Evolutionary conservation across 1,284 basidiomycete genomes (phyloP).

Genomic region (Moniliophthora roreri): DNA sequence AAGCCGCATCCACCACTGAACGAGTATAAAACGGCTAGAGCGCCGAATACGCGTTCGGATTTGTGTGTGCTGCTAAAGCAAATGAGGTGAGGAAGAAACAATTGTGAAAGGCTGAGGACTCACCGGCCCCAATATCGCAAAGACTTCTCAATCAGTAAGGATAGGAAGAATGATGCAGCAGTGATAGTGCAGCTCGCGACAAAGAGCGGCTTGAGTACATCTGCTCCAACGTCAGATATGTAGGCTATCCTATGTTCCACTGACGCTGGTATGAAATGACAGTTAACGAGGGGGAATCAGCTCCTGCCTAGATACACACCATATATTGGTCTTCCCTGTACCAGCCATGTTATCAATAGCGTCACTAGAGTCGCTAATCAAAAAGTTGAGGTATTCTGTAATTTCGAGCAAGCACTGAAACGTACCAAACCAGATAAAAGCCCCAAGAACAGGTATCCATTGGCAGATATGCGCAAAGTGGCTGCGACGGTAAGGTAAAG

Average conservation of each 20-base stretch:
- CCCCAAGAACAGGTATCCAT: slow-evolving; percentile 60
- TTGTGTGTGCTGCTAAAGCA: slow-evolving; percentile 49
- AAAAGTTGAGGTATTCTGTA: no score
- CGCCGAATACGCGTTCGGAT: slow-evolving; percentile 52
- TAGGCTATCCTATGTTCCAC: slow-evolving; percentile 60
- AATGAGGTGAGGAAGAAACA: neutral
- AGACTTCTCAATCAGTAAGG: slow-evolving; percentile 58
- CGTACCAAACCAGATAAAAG: slow-evolving; percentile 66
- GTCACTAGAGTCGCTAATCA: slow-evolving; percentile 56
- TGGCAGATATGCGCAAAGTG: slow-evolving; percentile 64
- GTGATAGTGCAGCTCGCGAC: slow-evolving; percentile 61
- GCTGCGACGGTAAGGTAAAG: slow-evolving; percentile 31
- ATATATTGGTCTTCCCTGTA: slow-evolving; percentile 47
- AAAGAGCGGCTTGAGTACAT: slow-evolving; percentile 71
- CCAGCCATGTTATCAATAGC: slow-evolving; percentile 68
- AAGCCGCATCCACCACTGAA: slow-evolving; percentile 58
- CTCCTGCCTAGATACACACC: slow-evolving; percentile 16
- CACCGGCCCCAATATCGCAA: slow-evolving; percentile 63
- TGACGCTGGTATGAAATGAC: slow-evolving; percentile 20
- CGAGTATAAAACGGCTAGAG: slow-evolving; percentile 57
- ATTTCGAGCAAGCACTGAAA: no score
- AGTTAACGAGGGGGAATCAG: no score
- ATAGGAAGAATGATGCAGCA: slow-evolving; percentile 57
- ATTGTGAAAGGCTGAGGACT: no score
- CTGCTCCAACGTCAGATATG: slow-evolving; percentile 74